Evolutionary conservation across 2,329 filamentous ascomycete genomes (phyloP), one percentile per base, ranked within the genome.

Genomic region (Xylaria sp.): DNA sequence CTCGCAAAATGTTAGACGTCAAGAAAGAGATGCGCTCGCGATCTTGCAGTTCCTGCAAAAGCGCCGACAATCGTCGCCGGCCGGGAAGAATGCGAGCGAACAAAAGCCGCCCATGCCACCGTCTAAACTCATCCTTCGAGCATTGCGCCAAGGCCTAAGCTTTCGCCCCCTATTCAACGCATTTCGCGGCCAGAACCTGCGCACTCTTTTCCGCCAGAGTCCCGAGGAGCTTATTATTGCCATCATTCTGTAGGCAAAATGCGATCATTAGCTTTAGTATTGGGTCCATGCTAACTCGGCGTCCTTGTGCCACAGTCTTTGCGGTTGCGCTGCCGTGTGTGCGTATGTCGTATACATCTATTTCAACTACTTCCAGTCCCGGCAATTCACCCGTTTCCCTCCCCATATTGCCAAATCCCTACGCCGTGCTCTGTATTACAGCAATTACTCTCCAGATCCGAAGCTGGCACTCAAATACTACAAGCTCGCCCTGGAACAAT

Each of bases 381-480:
- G 81, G 34, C 84, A 88, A 67, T 87, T 89, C 74, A 88, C 86
- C 60, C 83, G 81, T 67, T 89, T 86, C 77, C 93, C 93, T 2
- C 88, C 92, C 51, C 85, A 89, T 0, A 89, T 95, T 41, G 92
- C 92, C 10, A 90, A 92, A 75, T 90, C 92, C 69, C 85, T 99
- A 56, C 92, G 96, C 39, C 89, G 90, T 73, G 96, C 94, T 0
- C 83, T 98, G 31, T 98, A 95, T 82, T 97, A 93, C 81, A 93
- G 91, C 73, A 94, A 96, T 76, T 88, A 91, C 72, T 85, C 89
- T 48, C 87, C 92, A 4, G 91, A 97, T 68, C 89, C 93, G 2
- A 87, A 91, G 67, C 86, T 92, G 64, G 94, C 95, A 0, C 84
- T 97, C 68, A 92, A 93, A 74, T 93, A 93, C 80, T 98, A 97